Percentiles rank a stretch among this genome's conserved stretches.
phyloP scores from a whole-genome alignment of 208 protist species.

The Trypanosoma boissoni region DNA sequence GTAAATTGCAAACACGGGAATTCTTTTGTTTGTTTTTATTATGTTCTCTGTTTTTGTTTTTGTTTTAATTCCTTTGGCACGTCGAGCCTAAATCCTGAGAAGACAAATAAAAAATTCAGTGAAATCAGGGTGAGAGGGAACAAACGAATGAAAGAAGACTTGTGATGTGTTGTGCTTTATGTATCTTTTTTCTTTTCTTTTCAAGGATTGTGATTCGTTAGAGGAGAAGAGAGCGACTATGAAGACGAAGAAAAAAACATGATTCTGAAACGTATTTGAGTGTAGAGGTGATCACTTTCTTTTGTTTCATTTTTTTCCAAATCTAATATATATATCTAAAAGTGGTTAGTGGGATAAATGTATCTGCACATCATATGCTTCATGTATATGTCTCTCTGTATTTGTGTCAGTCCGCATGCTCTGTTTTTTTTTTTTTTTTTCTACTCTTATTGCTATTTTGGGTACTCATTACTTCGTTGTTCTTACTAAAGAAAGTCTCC shows the following conservation, averaged over 20 bases:
- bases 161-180: constrained; percentile 10
- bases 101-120: constrained; percentile 10
- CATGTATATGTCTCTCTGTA: neutral
- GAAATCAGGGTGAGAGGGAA: neutral
- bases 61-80: too few relatives aligned
- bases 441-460: neutral
- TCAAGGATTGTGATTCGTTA: constrained; percentile 1
- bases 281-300: neutral
- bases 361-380: too few relatives aligned
- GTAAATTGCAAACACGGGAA: neutral
- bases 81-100: too few relatives aligned
- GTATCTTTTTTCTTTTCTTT: constrained; percentile 7
- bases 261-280: neutral
- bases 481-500: neutral
- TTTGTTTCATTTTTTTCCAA: neutral
- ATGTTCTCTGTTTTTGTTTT: constrained; percentile 21
- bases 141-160: neutral
- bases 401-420: neutral
- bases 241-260: neutral
- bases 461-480: neutral
- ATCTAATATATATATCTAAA: too few relatives aligned
- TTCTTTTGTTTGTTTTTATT: constrained; percentile 11
- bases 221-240: neutral
- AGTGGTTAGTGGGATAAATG: too few relatives aligned
- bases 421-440: constrained; percentile 3